These are phyloP conservation scores for Echium plantagineum DNA, from an alignment of 257 asterid genomes.

Conservation along the genomic window DNA sequence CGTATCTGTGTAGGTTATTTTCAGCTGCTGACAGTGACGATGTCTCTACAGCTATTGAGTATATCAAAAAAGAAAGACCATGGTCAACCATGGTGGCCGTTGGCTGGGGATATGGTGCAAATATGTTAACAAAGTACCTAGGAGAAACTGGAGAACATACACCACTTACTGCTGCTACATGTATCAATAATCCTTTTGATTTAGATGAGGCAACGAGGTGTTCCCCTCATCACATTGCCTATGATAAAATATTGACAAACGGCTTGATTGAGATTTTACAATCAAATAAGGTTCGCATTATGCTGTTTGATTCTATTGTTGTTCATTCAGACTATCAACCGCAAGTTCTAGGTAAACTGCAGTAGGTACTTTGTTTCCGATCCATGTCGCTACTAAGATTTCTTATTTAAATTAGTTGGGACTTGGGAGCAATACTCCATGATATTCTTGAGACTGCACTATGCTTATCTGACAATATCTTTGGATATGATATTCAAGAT, in stretches of 20 bases:
- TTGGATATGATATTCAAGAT: too few species aligned
- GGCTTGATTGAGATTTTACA: conserved; percentile 72
- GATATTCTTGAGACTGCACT: too few species aligned
- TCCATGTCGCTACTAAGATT: too few species aligned
- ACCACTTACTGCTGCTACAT: conserved; percentile 84
- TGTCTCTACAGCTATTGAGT: conserved; percentile 68
- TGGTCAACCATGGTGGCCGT: conserved; percentile 84
- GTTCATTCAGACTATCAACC: background rate
- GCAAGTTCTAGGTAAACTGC: background rate
- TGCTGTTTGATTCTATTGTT: background rate
- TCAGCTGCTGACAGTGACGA: conserved; percentile 99
- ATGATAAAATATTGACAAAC: conserved; percentile 43
- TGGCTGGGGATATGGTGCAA: conserved; percentile 98
- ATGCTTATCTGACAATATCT: too few species aligned
- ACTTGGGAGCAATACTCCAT: too few species aligned
- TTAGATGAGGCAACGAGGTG: conserved; percentile 70
- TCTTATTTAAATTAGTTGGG: too few species aligned
- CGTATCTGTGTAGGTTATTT: conserved; percentile 88
- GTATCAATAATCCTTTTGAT: conserved; percentile 95
- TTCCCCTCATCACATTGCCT: conserved; percentile 33
- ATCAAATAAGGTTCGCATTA: conserved; percentile 53
- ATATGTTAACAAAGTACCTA: conserved; percentile 92
- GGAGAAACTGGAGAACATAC: conserved; percentile 84
- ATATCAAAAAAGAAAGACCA: conserved; percentile 69
- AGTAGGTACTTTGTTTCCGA: too few species aligned